These are phyloP conservation scores for Alternaria incomplexa DNA, from an alignment of 2,329 filamentous ascomycete genomes.

Conservation along the genomic window DNA sequence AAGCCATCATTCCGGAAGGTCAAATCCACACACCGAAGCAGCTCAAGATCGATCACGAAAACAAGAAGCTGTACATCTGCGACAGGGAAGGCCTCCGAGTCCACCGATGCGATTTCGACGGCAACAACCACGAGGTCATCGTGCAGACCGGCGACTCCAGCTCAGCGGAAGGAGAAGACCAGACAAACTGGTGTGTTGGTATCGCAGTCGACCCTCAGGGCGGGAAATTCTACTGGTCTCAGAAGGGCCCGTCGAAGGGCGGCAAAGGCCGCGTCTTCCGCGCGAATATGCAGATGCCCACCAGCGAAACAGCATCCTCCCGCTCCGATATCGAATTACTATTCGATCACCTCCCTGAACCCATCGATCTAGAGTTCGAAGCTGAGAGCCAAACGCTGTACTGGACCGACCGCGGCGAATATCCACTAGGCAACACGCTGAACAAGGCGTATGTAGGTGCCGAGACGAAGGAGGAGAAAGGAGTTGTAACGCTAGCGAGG, in stretches of 20 bases:
- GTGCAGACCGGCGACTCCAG: constrained; percentile 9
- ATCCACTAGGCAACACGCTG: constrained; percentile 61
- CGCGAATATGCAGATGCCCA: constrained; percentile 55
- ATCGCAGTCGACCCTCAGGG: constrained; percentile 54
- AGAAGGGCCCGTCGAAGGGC: constrained; percentile 63
- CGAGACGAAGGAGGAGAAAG: neutral
- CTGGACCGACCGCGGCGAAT: constrained; percentile 68
- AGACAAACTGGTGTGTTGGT: constrained; percentile 62
- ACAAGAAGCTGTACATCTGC: constrained; percentile 27
- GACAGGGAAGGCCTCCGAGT: constrained; percentile 53
- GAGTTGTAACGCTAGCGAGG: constrained; percentile 17
- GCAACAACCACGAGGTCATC: constrained; percentile 13
- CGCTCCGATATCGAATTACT: constrained; percentile 39
- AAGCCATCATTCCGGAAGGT: constrained; percentile 53
- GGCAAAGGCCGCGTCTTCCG: constrained; percentile 60
- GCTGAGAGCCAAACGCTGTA: constrained; percentile 55
- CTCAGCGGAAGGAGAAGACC: constrained; percentile 28
- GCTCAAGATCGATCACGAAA: constrained; percentile 20
- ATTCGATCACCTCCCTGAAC: constrained; percentile 32
- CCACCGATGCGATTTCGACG: constrained; percentile 36
- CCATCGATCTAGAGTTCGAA: constrained; percentile 65
- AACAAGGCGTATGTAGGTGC: constrained; percentile 46
- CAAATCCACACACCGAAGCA: constrained; percentile 54
- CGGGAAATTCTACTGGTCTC: constrained; percentile 64
- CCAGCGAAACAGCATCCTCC: constrained; percentile 4